Evolutionary conservation across 1,139 yeast species (phyloP), one percentile per base, ranked within the genome.

Genomic region (Nakaseomyces nivariensis): DNA sequence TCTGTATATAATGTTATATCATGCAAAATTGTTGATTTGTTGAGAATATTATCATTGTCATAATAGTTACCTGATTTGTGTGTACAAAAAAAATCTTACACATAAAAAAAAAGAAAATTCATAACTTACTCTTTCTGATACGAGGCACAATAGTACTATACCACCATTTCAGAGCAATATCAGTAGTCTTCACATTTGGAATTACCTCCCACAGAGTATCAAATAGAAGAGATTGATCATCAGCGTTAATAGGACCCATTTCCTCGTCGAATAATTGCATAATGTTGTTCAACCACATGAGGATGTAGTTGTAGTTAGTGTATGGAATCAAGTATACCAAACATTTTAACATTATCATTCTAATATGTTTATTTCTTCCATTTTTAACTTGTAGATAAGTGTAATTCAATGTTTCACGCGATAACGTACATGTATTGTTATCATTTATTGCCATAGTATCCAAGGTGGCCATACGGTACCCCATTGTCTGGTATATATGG

Each of bases 241-340:
- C 13, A 9, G 17, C n/a, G n/a, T n/a, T 22, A 2, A 36, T 31
- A 5, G 41, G 46, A 4, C 37, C 42, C 31, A 48, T 54, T 26
- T 43, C 38, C 8, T 31, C n/a, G 22, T 40, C 45, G 37, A 56
- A 47, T 7, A 56, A 43, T 43, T 55, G 57, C 34, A 48, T 29
- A 17, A 52, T 43, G 13, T 59, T 58, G 34, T 57, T 56, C n/a
- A 62, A 50, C 66, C 66, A 62, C 33, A 55, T 54, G 6, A 51
- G 27, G 6, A 58, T 41, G 34, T 41, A 41, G n/a, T 27, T 29
- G 44, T 48, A 50, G 31, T 48, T 38, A 17, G 54, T 47, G 41
- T 52, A 56, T 1, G 61, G 57, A 24, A 61, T 41, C 27, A 55
- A 59, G 27, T 47, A 51, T 2, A 59, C 52, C 11, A 63, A 45